phyloP scores from a whole-genome alignment of 306 rosid genomes.

The Quercus parvula region DNA sequence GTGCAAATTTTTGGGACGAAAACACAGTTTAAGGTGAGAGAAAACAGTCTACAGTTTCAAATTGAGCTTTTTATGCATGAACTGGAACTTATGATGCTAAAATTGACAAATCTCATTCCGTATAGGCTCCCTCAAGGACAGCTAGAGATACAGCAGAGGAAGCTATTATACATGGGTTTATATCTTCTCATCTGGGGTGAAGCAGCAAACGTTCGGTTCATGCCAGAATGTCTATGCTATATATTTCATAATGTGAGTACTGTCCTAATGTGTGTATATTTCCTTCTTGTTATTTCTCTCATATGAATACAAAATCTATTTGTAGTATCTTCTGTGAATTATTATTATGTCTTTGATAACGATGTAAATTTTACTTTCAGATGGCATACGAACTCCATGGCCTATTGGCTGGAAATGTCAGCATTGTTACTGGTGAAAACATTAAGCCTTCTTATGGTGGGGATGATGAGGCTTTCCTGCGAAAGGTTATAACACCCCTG shows the following conservation, averaged over 20 bases:
- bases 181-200: slow-evolving; percentile 98
- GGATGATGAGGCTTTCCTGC: slow-evolving; percentile 90
- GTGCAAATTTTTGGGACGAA: slow-evolving; percentile 90
- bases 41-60: background rate
- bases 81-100: slow-evolving; percentile 16
- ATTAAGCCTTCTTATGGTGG: slow-evolving; percentile 99
- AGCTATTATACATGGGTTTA: slow-evolving; percentile 91
- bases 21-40: slow-evolving; percentile 82
- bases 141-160: slow-evolving; percentile 82
- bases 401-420: slow-evolving; percentile 95
- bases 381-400: slow-evolving; percentile 99
- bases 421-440: slow-evolving; percentile 97
- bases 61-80: slow-evolving; percentile 10
- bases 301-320: slow-evolving; percentile 10
- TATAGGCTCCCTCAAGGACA: slow-evolving; percentile 84
- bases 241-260: slow-evolving; percentile 86
- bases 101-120: slow-evolving; percentile 18
- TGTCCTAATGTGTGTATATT: slow-evolving; percentile 12
- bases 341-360: slow-evolving; percentile 26
- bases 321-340: background rate
- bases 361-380: slow-evolving; percentile 38
- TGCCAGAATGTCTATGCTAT: slow-evolving; percentile 96
- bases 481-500: slow-evolving; percentile 84
- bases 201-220: slow-evolving; percentile 85
- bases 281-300: slow-evolving; percentile 7